Conservation (phyloP, 345 rosid genomes). For the Linum lewisii region DNA sequence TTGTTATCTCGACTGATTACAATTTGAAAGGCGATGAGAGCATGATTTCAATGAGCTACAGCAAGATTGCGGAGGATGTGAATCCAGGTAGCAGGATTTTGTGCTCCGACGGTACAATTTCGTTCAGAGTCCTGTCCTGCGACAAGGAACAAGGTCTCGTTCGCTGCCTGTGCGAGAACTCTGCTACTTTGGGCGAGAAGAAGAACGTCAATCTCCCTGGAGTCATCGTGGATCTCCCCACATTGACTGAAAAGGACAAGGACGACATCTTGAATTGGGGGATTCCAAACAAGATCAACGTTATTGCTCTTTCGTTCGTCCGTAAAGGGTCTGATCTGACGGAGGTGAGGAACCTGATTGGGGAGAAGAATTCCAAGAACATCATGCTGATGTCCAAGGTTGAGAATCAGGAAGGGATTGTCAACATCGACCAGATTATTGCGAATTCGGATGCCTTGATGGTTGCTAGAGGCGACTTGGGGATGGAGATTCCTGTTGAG, state of each 20-base stretch:
- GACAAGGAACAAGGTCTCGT: constrained; percentile 18
- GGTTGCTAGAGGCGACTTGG: constrained; percentile 37
- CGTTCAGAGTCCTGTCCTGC: constrained; percentile 18
- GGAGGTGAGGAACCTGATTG: constrained; percentile 16
- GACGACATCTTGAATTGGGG: constrained; percentile 28
- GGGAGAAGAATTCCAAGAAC: constrained; percentile 14
- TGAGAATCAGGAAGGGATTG: not conserved
- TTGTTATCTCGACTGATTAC: constrained; percentile 19
- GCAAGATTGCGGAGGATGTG: constrained; percentile 22
- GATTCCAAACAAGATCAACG: constrained; percentile 22
- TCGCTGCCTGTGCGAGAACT: constrained; percentile 22
- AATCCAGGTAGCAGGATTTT: constrained; percentile 22
- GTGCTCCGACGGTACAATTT: constrained; percentile 27
- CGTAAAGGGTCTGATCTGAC: constrained; percentile 25
- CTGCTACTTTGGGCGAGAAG: constrained; percentile 25
- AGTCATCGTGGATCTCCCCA: constrained; percentile 24
- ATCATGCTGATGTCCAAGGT: constrained; percentile 29
- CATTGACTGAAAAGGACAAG: constrained; percentile 24
- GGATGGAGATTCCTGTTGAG: constrained; percentile 35
- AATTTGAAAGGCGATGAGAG: constrained; percentile 23
- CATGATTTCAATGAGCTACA: constrained; percentile 23
- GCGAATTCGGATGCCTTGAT: constrained; percentile 7
- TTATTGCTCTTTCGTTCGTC: constrained; percentile 26
- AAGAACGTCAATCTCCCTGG: constrained; percentile 31
- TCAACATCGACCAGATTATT: not conserved